A percentile compares a stretch with the other conserved stretches of the same genome.
Evolutionary conservation across 345 rosid species (phyloP).

Genomic region (Theobroma cacao): DNA sequence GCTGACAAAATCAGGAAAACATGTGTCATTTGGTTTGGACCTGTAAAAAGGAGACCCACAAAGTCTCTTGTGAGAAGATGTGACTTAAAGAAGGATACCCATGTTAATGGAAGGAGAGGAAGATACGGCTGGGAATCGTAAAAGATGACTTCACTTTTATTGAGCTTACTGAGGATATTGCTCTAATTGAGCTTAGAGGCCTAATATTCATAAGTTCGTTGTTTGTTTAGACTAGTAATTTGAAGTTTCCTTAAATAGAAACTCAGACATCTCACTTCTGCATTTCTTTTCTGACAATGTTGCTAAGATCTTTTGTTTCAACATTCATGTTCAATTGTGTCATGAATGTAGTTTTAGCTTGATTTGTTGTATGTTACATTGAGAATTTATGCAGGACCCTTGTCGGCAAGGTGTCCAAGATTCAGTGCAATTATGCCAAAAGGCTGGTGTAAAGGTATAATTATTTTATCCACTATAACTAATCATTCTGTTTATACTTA

Average conservation of each 20-base stretch:
- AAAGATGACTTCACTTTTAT: neutral
- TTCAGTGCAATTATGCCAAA: conserved; percentile 70
- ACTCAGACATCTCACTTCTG: too few relatives aligned
- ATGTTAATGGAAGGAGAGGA: neutral
- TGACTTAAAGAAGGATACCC: neutral
- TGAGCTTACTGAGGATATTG: neutral
- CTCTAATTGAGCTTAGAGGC: neutral
- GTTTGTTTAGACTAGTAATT: neutral
- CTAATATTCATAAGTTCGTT: too few relatives aligned
- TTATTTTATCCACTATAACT: neutral
- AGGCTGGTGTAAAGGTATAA: conserved; percentile 90
- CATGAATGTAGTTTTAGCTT: neutral
- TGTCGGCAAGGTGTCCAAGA: conserved; percentile 84
- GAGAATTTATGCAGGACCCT: conserved; percentile 68
- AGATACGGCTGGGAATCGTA: neutral
- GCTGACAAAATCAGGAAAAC: neutral
- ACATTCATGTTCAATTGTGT: neutral
- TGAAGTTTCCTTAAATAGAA: too few relatives aligned
- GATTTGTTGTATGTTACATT: neutral
- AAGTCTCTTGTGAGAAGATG: neutral
- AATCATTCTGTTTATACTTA: neutral
- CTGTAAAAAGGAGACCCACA: neutral
- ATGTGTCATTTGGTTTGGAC: neutral
- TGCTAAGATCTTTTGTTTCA: too few relatives aligned
- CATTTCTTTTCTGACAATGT: too few relatives aligned